These are phyloP conservation scores for Bruguiera sexangula DNA, from an alignment of 345 rosid species.

Conservation along the genomic window DNA sequence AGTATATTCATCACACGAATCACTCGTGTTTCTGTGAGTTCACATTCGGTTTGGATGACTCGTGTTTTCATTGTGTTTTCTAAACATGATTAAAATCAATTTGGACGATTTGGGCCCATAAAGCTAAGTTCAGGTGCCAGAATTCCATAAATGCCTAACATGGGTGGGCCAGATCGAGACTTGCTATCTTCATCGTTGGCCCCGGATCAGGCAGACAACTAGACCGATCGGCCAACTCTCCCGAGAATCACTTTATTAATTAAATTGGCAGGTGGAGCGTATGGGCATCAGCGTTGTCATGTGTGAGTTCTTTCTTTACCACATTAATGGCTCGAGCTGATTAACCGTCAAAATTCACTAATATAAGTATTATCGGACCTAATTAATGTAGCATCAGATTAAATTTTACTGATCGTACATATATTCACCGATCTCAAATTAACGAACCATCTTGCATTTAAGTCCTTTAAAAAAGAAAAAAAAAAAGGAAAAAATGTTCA, in stretches of 20 bases:
- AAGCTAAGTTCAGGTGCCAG: slow-evolving; percentile 3
- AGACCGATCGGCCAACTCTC: no score
- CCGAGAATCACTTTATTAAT: no score
- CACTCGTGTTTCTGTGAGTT: background rate
- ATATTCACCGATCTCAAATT: no score
- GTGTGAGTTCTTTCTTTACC: background rate
- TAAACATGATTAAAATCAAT: no score
- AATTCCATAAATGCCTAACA: slow-evolving; percentile 7
- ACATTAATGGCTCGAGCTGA: background rate
- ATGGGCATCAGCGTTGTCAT: no score
- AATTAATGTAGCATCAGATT: no score
- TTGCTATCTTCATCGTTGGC: slow-evolving; percentile 4
- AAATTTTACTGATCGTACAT: no score
- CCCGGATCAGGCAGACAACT: background rate
- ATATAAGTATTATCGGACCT: background rate
- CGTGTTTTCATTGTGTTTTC: background rate
- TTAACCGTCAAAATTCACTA: background rate
- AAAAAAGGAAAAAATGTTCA: background rate
- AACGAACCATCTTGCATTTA: background rate
- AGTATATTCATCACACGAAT: no score
- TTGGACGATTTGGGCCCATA: no score
- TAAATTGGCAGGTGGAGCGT: no score
- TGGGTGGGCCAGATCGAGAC: slow-evolving; percentile 7
- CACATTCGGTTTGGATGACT: background rate
- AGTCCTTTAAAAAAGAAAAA: background rate